phyloP scores from a whole-genome alignment of 306 rosid species.

The Canavalia gladiata region DNA sequence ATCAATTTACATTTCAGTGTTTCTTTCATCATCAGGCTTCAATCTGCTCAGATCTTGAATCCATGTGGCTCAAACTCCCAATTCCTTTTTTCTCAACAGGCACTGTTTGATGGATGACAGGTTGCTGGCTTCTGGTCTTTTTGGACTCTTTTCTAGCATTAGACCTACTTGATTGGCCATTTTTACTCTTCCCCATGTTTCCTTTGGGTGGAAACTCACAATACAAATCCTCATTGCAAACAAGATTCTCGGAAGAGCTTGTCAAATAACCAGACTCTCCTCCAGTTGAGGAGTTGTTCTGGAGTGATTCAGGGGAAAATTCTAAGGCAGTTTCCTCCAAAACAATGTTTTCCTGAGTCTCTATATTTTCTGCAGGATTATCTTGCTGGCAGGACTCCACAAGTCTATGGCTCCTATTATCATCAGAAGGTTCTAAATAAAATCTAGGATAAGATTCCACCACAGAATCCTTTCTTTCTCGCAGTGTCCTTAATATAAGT shows the following conservation, averaged over 20 bases:
- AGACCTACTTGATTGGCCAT: constrained; percentile 58
- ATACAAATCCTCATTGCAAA: constrained; percentile 44
- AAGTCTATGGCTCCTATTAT: constrained; percentile 62
- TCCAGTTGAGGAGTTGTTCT: constrained; percentile 42
- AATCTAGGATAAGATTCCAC: constrained; percentile 54
- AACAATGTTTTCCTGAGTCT: constrained; percentile 46
- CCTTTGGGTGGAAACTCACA: constrained; percentile 56
- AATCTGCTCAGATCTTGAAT: constrained; percentile 63
- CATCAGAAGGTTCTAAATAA: constrained; percentile 64
- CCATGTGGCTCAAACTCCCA: constrained; percentile 59
- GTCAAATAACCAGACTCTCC: constrained; percentile 53
- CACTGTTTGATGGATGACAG: constrained; percentile 42
- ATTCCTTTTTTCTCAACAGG: constrained; percentile 63
- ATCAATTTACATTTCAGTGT: constrained; percentile 52
- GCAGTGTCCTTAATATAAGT: constrained; percentile 67
- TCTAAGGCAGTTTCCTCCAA: constrained; percentile 52
- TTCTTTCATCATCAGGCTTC: constrained; percentile 76
- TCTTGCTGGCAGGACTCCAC: constrained; percentile 54
- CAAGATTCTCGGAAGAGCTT: constrained; percentile 55
- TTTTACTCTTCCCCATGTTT: constrained; percentile 54
- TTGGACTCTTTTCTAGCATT: constrained; percentile 54
- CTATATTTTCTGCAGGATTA: constrained; percentile 52
- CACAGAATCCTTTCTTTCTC: constrained; percentile 67
- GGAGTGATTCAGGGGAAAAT: constrained; percentile 41
- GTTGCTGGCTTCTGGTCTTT: constrained; percentile 55